Evolutionary conservation across 1,284 basidiomycete genomes (phyloP).

Genomic region (Ceratobasidium sp.): DNA sequence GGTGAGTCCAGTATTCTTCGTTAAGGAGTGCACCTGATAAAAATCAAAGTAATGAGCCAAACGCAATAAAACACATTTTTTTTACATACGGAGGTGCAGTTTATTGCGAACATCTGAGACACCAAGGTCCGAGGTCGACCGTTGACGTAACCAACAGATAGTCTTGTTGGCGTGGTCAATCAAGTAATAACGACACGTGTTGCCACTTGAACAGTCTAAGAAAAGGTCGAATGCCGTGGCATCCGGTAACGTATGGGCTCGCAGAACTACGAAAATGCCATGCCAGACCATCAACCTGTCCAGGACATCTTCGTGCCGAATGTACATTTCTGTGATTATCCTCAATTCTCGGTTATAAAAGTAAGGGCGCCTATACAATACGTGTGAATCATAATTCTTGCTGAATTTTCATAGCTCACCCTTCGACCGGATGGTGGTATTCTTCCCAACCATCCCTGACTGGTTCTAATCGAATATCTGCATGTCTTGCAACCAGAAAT

Average conservation of each 20-base stretch:
- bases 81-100: slow-evolving; percentile 19
- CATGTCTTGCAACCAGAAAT: not conserved
- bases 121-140: slow-evolving; percentile 23
- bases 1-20: slow-evolving; percentile 45
- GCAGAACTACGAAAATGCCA: not conserved
- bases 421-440: slow-evolving; percentile 36
- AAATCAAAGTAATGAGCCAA: no score
- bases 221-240: slow-evolving; percentile 28
- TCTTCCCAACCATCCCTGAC: slow-evolving; percentile 19
- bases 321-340: slow-evolving; percentile 21
- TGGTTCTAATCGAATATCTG: not conserved
- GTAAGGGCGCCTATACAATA: slow-evolving; percentile 10
- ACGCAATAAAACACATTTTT: no score
- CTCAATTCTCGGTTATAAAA: slow-evolving; percentile 19
- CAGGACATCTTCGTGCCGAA: slow-evolving; percentile 5
- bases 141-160: slow-evolving; percentile 32
- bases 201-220: slow-evolving; percentile 22
- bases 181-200: slow-evolving; percentile 33
- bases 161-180: slow-evolving; percentile 34
- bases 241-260: slow-evolving; percentile 1
- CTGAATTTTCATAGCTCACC: no score
- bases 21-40: slow-evolving; percentile 40
- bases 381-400: no score
- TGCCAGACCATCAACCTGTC: slow-evolving; percentile 17
- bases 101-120: slow-evolving; percentile 28